Percentiles rank a stretch among this genome's conserved stretches.
Conservation (phyloP, 2,329 filamentous ascomycete genomes). For the Helotiales sp. region DNA sequence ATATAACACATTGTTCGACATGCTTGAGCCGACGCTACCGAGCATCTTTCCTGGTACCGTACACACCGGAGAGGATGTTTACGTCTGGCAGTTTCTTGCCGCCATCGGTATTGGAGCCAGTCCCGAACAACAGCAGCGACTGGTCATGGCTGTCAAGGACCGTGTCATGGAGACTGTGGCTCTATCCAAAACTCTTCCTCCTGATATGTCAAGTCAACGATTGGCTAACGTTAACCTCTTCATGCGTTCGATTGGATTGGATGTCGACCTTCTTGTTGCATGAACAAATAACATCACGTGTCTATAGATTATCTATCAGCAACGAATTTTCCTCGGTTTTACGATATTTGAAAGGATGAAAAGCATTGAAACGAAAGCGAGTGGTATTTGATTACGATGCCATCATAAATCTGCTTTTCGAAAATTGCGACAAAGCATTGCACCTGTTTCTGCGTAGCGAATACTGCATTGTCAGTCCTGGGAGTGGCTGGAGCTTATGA, state of each 20-base stretch:
- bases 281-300: slow-evolving; percentile 22
- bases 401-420: slow-evolving; percentile 21
- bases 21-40: slow-evolving; percentile 78
- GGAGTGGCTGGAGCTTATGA: slow-evolving; percentile 16
- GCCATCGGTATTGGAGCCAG: slow-evolving; percentile 91
- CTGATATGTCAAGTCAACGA: slow-evolving; percentile 80
- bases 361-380: slow-evolving; percentile 17
- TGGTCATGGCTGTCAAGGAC: slow-evolving; percentile 96
- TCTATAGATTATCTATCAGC: slow-evolving; percentile 25
- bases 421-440: slow-evolving; percentile 22
- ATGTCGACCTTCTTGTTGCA: slow-evolving; percentile 68
- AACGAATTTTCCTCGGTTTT: slow-evolving; percentile 24
- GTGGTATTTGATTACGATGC: slow-evolving; percentile 23
- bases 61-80: slow-evolving; percentile 87
- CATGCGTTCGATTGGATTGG: slow-evolving; percentile 97
- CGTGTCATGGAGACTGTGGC: slow-evolving; percentile 93
- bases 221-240: slow-evolving; percentile 95
- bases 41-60: slow-evolving; percentile 91
- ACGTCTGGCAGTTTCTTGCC: slow-evolving; percentile 97
- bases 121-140: slow-evolving; percentile 90
- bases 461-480: slow-evolving; percentile 16
- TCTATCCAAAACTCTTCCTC: slow-evolving; percentile 84
- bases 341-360: slow-evolving; percentile 18
- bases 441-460: slow-evolving; percentile 27
- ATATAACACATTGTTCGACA: slow-evolving; percentile 86